phyloP scores from a whole-genome alignment of 441 rosid species.

The Arabidopsis lyrata region DNA sequence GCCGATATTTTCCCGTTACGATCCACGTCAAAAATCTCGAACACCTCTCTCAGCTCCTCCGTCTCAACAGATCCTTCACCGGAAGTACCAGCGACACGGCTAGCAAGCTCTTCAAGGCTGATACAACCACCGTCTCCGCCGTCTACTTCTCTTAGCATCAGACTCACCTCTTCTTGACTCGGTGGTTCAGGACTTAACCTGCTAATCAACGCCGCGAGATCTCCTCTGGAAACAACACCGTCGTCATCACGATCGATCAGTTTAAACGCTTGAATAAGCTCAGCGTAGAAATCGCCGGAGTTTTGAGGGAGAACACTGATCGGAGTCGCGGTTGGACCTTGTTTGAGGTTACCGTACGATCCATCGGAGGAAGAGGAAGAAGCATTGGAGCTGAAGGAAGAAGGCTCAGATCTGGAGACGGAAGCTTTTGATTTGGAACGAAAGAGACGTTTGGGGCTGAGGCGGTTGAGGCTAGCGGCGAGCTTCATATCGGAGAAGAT shows the following conservation, averaged over 20 bases:
- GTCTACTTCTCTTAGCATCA: constrained; percentile 72
- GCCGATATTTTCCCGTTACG: constrained; percentile 84
- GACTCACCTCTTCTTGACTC: constrained; percentile 60
- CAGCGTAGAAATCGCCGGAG: constrained; percentile 48
- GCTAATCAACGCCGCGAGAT: constrained; percentile 68
- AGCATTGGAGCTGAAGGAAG: constrained; percentile 62
- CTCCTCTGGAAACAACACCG: constrained; percentile 57
- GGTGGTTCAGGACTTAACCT: constrained; percentile 62
- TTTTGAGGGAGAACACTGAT: constrained; percentile 61
- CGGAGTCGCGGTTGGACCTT: constrained; percentile 54
- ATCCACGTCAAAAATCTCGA: constrained; percentile 79
- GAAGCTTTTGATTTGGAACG: constrained; percentile 52
- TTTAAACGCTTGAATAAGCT: constrained; percentile 60
- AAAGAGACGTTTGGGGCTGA: constrained; percentile 73
- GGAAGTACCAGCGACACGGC: constrained; percentile 50
- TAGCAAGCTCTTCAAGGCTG: constrained; percentile 61
- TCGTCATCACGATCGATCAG: constrained; percentile 67
- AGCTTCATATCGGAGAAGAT: constrained; percentile 56
- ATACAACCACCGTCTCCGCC: constrained; percentile 53
- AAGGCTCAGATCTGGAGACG: constrained; percentile 64
- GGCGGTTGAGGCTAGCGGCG: constrained; percentile 45
- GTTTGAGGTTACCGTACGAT: constrained; percentile 40
- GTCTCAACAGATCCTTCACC: constrained; percentile 56
- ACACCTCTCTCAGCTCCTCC: constrained; percentile 80
- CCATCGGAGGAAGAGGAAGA: constrained; percentile 50